A percentile compares a stretch with the other conserved stretches of the same genome.
Evolutionary conservation across 2,329 filamentous ascomycete species (phyloP).

Genomic region (Fragosphaeria purpurea): DNA sequence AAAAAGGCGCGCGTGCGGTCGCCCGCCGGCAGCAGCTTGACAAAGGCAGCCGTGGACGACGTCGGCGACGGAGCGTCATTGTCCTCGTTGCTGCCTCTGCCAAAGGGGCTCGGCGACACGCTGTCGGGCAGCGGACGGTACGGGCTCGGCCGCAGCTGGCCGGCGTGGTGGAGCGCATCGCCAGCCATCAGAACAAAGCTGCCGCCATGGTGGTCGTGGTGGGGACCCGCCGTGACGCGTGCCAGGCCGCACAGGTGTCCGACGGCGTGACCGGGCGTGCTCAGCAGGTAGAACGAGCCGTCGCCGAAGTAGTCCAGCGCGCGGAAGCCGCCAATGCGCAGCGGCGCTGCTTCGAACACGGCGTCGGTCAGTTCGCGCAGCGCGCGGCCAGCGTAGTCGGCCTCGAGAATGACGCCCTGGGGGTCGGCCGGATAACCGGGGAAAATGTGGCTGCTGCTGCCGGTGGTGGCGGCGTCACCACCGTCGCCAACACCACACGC

Average conservation of each 20-base stretch:
- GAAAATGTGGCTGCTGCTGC: background rate
- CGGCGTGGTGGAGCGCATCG: constrained; percentile 25
- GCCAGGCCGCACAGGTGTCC: constrained; percentile 32
- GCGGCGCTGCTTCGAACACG: constrained; percentile 3
- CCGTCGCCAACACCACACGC: background rate
- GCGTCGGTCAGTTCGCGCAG: constrained; percentile 21
- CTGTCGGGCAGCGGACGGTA: constrained; percentile 9
- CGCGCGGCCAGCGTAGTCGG: constrained; percentile 15
- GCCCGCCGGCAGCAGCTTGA: constrained; percentile 22
- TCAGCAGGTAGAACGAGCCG: constrained; percentile 19
- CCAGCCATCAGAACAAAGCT: constrained; percentile 26
- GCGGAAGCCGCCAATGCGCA: constrained; percentile 12
- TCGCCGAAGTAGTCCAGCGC: constrained; percentile 20
- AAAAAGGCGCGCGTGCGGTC: constrained; percentile 23
- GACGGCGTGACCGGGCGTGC: constrained; percentile 17
- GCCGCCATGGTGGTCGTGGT: constrained; percentile 7
- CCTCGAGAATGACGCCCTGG: constrained; percentile 15
- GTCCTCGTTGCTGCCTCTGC: background rate
- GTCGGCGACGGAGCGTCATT: no score
- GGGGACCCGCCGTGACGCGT: constrained; percentile 21
- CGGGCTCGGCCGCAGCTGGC: constrained; percentile 17
- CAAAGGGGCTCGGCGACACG: constrained; percentile 18
- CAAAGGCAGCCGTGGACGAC: no score
- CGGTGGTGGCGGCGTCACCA: background rate
- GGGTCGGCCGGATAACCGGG: constrained; percentile 11